A percentile compares a stretch with the other conserved stretches of the same genome.
Evolutionary conservation across 164 flowering plant species (phyloP).

Genomic region (Aristolochia fimbriata): DNA sequence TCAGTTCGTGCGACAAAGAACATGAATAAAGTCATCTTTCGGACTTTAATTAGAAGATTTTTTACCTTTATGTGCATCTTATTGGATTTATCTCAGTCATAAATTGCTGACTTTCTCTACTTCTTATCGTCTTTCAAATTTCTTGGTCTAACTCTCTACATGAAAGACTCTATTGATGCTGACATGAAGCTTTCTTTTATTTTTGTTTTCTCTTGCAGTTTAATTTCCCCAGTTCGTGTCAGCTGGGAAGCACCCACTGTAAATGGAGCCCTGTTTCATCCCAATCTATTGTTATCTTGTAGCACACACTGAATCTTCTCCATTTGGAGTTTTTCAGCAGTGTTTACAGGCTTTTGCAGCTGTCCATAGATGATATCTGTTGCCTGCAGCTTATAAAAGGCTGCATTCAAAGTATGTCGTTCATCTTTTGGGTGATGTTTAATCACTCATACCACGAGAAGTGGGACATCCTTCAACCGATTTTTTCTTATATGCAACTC

Average conservation of each 20-base stretch:
- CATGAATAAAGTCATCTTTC: too few relatives aligned
- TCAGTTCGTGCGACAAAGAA: too few relatives aligned
- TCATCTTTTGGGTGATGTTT: conserved; percentile 29
- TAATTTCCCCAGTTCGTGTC: conserved; percentile 11
- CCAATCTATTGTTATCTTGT: conserved; percentile 9
- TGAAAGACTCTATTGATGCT: too few relatives aligned
- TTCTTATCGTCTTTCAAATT: background rate
- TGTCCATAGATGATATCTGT: conserved; percentile 35
- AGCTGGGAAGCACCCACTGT: conserved; percentile 11
- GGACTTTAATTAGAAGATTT: too few relatives aligned
- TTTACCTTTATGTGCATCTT: too few relatives aligned
- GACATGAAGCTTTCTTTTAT: background rate
- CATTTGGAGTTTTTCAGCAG: conserved; percentile 13
- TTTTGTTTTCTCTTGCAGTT: conserved; percentile 10
- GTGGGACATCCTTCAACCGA: conserved; percentile 20
- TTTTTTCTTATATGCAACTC: conserved; percentile 26
- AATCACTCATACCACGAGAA: conserved; percentile 41
- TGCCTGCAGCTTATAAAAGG: conserved; percentile 46
- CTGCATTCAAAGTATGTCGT: conserved; percentile 60
- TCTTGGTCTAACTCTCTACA: too few relatives aligned
- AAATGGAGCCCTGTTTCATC: conserved; percentile 13
- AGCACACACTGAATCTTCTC: conserved; percentile 7
- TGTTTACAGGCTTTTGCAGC: conserved; percentile 12
- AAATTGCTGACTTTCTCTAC: background rate
- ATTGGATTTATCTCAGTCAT: too few relatives aligned